These are phyloP conservation scores for Herpetomonas muscarum DNA, from an alignment of 208 protist genomes.

Conservation along the genomic window DNA sequence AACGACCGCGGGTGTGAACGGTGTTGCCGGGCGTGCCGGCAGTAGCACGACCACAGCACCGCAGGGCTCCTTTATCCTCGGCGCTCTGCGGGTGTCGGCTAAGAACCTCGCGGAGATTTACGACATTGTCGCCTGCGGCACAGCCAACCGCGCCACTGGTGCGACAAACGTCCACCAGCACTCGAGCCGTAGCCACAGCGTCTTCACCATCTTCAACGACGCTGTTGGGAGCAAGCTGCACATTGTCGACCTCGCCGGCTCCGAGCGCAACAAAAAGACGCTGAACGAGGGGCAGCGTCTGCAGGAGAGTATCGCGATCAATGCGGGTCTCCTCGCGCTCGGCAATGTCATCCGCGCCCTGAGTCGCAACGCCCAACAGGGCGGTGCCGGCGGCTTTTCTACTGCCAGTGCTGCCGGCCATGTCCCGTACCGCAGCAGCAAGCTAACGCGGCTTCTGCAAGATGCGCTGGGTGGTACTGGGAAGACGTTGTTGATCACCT, in stretches of 20 bases:
- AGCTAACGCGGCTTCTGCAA: slow-evolving; percentile 87
- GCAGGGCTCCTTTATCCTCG: slow-evolving; percentile 29
- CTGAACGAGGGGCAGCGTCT: slow-evolving; percentile 75
- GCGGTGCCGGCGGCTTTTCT: background rate
- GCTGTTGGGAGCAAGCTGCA: slow-evolving; percentile 65
- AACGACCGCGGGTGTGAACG: too few relatives aligned
- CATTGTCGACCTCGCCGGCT: slow-evolving; percentile 94
- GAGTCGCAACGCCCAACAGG: slow-evolving; percentile 49
- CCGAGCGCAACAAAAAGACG: slow-evolving; percentile 81
- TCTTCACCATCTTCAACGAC: slow-evolving; percentile 89
- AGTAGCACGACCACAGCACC: background rate
- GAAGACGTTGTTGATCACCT: slow-evolving; percentile 84
- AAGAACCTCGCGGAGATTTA: slow-evolving; percentile 51
- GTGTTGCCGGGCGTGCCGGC: too few relatives aligned
- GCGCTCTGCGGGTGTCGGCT: slow-evolving; percentile 50
- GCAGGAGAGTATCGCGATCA: slow-evolving; percentile 92
- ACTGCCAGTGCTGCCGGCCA: slow-evolving; percentile 22
- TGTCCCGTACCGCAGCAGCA: slow-evolving; percentile 88
- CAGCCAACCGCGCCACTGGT: slow-evolving; percentile 76
- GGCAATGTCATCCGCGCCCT: slow-evolving; percentile 93
- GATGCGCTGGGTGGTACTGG: slow-evolving; percentile 88
- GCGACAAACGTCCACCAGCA: slow-evolving; percentile 88
- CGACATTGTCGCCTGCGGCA: slow-evolving; percentile 68
- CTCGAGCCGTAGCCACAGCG: slow-evolving; percentile 87
- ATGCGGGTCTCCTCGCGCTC: slow-evolving; percentile 86